Base-by-base conservation (phyloP, 2,329 filamentous ascomycete species). In the Periconia sp. region DNA sequence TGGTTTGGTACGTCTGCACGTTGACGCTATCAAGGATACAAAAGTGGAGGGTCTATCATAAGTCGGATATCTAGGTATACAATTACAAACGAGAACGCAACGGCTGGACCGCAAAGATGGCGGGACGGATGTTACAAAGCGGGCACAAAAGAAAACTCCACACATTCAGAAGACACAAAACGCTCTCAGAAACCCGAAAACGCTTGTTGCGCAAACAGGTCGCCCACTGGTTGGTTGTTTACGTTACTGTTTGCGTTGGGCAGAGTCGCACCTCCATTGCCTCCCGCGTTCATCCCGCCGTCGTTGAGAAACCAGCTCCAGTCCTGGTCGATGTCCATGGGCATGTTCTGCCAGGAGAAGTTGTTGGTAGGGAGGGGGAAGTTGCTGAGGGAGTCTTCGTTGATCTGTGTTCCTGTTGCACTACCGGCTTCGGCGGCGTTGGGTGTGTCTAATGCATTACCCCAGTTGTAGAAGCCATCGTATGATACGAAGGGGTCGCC, bases 311-410 rank as follows among this genome's bases (percentile, higher is more conserved):
- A 74, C 71, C 72, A 75, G 35, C 64, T 70, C 73, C 73, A 76
- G 49, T 76, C 73, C 62, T 75, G 73, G 45, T 75, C 72, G 45
- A 74, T 73, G 31, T 74, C 71, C 70, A 74, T 74, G 35, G 70
- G 70, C 64, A 73, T 69, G 37, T 72, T 73, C 56, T 74, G 71
- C 73, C 72, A 74, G 2, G 53, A 60, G 53, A 73, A 73, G 54
- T 69, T 72, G 42, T 70, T 73, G 10, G 67, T 71, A 23, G 70
- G 66, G 5, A 69, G 59, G 9, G 64, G 64, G 57, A 68, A 72
- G 37, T 65, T 68, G 40, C 51, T 63, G 63, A 70, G 66, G 31
- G 51, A 54, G 40, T 69, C 70, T 52, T 71, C 69, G 47, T 67
- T 68, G 53, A 72, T 57, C 35, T 69, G 59, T 1, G 59, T 54